Conservation (phyloP, 495 filamentous ascomycete species). For the Pyrenula aspistea region DNA sequence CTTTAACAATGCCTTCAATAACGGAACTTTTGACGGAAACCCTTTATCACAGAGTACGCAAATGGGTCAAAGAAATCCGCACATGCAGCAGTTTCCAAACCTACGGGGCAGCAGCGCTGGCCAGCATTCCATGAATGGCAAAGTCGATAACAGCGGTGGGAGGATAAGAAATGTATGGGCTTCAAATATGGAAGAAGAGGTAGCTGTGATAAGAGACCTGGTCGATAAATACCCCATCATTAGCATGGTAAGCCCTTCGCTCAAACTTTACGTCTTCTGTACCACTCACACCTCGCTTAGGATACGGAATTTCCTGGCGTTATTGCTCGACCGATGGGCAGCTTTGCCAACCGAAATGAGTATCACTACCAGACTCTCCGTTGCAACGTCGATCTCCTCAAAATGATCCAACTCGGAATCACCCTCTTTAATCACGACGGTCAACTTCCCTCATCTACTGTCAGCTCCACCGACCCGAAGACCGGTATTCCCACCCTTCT, state of each 20-base stretch:
- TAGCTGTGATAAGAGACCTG: slow-evolving; percentile 64
- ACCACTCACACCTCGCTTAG: slow-evolving; percentile 28
- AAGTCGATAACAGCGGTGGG: slow-evolving; percentile 40
- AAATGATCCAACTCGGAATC: slow-evolving; percentile 92
- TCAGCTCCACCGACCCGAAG: slow-evolving; percentile 35
- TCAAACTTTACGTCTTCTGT: neutral
- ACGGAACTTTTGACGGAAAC: slow-evolving; percentile 42
- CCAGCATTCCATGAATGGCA: slow-evolving; percentile 9
- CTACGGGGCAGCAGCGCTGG: slow-evolving; percentile 25
- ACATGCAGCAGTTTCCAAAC: slow-evolving; percentile 42
- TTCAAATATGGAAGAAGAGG: slow-evolving; percentile 81
- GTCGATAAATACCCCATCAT: slow-evolving; percentile 88
- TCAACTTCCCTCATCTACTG: slow-evolving; percentile 60
- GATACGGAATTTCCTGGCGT: slow-evolving; percentile 97
- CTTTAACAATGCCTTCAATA: slow-evolving; percentile 35
- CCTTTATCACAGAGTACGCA: slow-evolving; percentile 32
- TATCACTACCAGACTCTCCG: slow-evolving; percentile 98
- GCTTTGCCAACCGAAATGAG: slow-evolving; percentile 85
- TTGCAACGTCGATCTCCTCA: slow-evolving; percentile 92
- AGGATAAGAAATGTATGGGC: slow-evolving; percentile 94
- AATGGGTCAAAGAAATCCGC: slow-evolving; percentile 26
- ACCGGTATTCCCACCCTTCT: slow-evolving; percentile 23
- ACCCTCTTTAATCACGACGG: slow-evolving; percentile 83
- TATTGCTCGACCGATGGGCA: slow-evolving; percentile 86
- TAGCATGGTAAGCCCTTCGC: slow-evolving; percentile 66